These are phyloP conservation scores for Hypoxylon lienhwacheense DNA, from an alignment of 495 filamentous ascomycete genomes.

Conservation along the genomic window DNA sequence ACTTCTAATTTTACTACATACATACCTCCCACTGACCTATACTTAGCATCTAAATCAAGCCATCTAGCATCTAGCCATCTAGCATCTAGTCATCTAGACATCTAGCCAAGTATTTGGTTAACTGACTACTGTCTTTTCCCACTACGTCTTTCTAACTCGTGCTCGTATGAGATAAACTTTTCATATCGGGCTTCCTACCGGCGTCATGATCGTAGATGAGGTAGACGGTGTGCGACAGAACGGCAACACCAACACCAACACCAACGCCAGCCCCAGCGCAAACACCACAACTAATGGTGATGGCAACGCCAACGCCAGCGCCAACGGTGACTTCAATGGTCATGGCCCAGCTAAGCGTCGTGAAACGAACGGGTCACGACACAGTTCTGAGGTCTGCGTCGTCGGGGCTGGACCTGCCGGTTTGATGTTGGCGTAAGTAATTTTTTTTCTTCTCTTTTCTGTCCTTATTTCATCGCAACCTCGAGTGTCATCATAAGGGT, in stretches of 20 bases:
- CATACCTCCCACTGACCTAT: conserved; percentile 11
- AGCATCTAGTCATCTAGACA: too few species aligned
- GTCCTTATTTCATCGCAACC: not conserved
- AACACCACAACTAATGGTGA: conserved; percentile 30
- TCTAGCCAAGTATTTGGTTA: too few species aligned
- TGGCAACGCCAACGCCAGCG: conserved; percentile 30
- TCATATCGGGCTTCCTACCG: conserved; percentile 18
- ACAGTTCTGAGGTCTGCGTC: conserved; percentile 59
- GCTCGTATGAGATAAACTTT: conserved; percentile 19
- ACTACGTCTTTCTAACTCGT: too few species aligned
- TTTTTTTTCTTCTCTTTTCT: not conserved
- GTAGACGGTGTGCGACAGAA: conserved; percentile 34
- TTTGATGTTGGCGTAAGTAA: conserved; percentile 66
- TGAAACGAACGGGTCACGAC: conserved; percentile 38
- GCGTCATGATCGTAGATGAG: conserved; percentile 27
- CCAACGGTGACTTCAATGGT: conserved; percentile 28
- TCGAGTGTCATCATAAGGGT: not conserved
- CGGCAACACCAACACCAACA: conserved; percentile 29
- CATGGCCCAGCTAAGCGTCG: conserved; percentile 33
- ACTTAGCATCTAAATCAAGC: conserved; percentile 28
- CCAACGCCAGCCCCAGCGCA: conserved; percentile 26
- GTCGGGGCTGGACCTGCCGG: conserved; percentile 73
- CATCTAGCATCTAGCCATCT: conserved; percentile 16
- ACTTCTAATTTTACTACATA: too few species aligned
- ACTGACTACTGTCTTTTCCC: too few species aligned